Base-by-base conservation (phyloP, 2,329 filamentous ascomycete genomes). In the Ophiostoma piceae region DNA sequence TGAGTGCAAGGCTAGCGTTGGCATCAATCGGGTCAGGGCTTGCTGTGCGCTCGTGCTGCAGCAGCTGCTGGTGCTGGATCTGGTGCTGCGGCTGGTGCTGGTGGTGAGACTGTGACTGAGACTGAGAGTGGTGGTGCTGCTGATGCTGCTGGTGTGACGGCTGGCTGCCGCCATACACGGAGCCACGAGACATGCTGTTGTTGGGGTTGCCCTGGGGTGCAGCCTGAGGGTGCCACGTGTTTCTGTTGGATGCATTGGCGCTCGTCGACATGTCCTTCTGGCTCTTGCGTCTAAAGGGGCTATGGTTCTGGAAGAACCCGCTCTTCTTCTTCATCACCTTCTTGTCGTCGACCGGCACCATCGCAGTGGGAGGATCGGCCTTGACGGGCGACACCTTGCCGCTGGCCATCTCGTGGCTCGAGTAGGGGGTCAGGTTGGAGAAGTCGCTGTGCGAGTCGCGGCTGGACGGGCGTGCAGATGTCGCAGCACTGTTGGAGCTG, bases 251-350 rank as follows among this genome's bases (percentile, higher is more conserved):
- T 0, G 79, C 71, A 11, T 75, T 74, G 7, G 70, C 74, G 6
- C 80, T 75, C 14, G 77, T 72, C 64, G 82, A 81, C 3, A 82
- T 76, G 64, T 92, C 92, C 75, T 92, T 94, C 69, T 90, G 92
- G 77, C 94, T 97, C 86, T 96, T 97, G 69, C 94, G 88, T 41
- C 94, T 86, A 82, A 99, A 99, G 0, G 94, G 94, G 74, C 91
- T 94, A 76, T 94, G 91, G 75, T 92, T 93, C 78, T 94, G 92
- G 81, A 99, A 96, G 80, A 98, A 97, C 0, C 92, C 91, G 71
- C 92, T 96, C 80, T 86, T 89, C 78, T 87, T 87, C 80, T 89
- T 88, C 68, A 85, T 83, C 19, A 92, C 82, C 66, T 88, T 84
- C 76, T 89, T 92, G 16, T 92, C 88, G 14, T 87, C 84, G 12